Evolutionary conservation across 345 rosid genomes (phyloP).

Genomic region (Lenwebbia sp.): DNA sequence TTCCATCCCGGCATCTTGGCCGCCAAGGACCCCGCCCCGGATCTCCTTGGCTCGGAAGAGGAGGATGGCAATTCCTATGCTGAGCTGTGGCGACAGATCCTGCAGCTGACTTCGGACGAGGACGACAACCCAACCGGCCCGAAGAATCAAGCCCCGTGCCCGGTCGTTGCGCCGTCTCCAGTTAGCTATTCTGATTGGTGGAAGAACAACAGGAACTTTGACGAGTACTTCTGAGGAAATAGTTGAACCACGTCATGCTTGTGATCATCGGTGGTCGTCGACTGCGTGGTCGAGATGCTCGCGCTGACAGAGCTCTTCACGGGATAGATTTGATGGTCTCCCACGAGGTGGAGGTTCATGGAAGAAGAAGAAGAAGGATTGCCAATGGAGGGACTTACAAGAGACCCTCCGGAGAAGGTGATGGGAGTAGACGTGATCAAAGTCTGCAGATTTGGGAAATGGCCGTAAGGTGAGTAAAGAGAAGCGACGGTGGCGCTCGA

Average conservation of each 20-base stretch:
- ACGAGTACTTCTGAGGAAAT: background rate
- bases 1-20: background rate
- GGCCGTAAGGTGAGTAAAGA: background rate
- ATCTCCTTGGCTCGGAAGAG: background rate
- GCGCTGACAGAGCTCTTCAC: background rate
- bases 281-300: background rate
- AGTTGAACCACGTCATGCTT: background rate
- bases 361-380: background rate
- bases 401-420: background rate
- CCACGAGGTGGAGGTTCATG: background rate
- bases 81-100: slow-evolving; percentile 26
- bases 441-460: background rate
- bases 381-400: background rate
- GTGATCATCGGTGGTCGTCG: background rate
- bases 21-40: background rate
- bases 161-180: background rate
- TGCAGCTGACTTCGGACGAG: slow-evolving; percentile 33
- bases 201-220: background rate
- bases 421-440: background rate
- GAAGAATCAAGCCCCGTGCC: background rate
- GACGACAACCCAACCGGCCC: slow-evolving; percentile 4
- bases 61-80: slow-evolving; percentile 10
- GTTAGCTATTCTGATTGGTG: background rate
- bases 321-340: background rate
- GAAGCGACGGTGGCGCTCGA: background rate